Base-by-base conservation (phyloP, 495 filamentous ascomycete species). In the Trichoderma reesei region DNA sequence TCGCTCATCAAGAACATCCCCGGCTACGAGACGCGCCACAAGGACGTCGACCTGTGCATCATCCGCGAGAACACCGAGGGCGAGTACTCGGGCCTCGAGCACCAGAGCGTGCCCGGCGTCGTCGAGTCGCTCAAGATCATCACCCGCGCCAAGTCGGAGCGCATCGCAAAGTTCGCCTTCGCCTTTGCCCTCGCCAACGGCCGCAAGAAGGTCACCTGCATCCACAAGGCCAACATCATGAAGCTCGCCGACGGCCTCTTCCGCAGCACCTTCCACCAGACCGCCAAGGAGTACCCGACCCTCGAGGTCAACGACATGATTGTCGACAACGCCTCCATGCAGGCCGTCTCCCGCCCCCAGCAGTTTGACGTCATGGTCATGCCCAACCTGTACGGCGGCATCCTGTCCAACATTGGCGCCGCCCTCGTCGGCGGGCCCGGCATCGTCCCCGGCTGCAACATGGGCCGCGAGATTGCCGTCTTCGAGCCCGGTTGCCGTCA, bases 151-250 rank as follows among this genome's bases (percentile, higher is more conserved):
- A 98, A 98, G 82, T 96, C 91, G 46, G 94, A 98, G 84, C 90
- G 94, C 65, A 98, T 98, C 71, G 90, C 92, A 76, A 96, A 97
- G 76, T 98, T 98, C 71, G 94, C 95, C 60, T 96, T 98, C 79
- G 87, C 88, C 77, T 98, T 98, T 74, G 94, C 94, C 16, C 87
- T 96, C 54, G 94, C 95, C 71, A 98, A 98, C 82, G 91, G 96
- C 86, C 84, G 95, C 71, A 91, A 94, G 82, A 98, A 96, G 86
- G 91, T 98, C 36, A 98, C 92, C 67, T 96, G 92, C 78, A 96
- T 98, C 71, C 95, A 98, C 85, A 98, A 98, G 83, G 95, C 94
- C 73, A 98, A 98, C 82, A 98, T 98, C 81, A 98, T 98, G 94
- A 98, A 98, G 84, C 83, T 98, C 61, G 93, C 92, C 77, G 94